Conservation (phyloP, 768 basidiomycete species). For the Serendipita sp. region DNA sequence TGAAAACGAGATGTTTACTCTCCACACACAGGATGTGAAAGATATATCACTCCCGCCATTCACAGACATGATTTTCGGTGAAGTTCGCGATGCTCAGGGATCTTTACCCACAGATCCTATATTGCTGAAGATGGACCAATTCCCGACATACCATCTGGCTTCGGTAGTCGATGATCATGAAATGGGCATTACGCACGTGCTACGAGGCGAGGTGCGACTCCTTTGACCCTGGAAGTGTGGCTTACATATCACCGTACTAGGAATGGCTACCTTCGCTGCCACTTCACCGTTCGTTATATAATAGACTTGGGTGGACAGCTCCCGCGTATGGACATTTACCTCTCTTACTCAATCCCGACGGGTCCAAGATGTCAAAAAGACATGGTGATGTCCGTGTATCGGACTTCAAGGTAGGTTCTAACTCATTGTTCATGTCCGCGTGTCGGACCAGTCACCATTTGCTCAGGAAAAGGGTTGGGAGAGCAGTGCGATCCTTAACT, state of each 20-base stretch:
- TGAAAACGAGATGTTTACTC: background rate
- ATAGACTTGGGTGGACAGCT: constrained; percentile 47
- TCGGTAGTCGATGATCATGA: constrained; percentile 90
- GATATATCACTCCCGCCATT: constrained; percentile 35
- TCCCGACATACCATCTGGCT: constrained; percentile 93
- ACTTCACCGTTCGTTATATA: constrained; percentile 79
- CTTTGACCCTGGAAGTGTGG: too few relatives aligned
- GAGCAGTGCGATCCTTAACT: constrained; percentile 75
- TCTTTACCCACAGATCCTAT: constrained; percentile 81
- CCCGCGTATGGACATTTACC: constrained; percentile 88
- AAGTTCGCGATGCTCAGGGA: constrained; percentile 53
- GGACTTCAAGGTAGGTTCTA: constrained; percentile 32
- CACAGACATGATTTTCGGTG: constrained; percentile 61
- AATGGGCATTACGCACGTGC: constrained; percentile 91
- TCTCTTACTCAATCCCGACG: constrained; percentile 74
- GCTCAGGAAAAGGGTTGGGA: constrained; percentile 74
- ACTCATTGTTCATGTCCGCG: constrained; percentile 34
- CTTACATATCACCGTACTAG: constrained; percentile 23
- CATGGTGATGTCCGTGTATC: constrained; percentile 76
- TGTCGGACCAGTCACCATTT: background rate
- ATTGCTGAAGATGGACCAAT: constrained; percentile 78
- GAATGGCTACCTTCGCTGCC: constrained; percentile 95
- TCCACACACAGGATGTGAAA: constrained; percentile 35
- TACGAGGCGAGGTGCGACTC: constrained; percentile 68
- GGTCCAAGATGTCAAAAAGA: constrained; percentile 88